Base-by-base conservation (phyloP, 257 asterid genomes). In the Solanum commersonii region DNA sequence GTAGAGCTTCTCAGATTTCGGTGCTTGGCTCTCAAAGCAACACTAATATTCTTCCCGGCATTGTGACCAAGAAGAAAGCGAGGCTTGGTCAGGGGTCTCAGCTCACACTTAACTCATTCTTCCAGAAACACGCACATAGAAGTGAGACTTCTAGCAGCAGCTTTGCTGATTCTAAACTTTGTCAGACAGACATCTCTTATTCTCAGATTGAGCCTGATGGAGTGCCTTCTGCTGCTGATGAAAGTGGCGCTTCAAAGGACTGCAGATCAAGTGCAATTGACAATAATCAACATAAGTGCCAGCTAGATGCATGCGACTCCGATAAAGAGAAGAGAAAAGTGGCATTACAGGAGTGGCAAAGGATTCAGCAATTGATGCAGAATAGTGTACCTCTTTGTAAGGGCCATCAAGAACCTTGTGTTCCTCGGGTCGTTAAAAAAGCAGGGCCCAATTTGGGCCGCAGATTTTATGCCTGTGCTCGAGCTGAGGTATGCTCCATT, bases 391-490 rank as follows among this genome's bases (percentile, higher is more conserved):
- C 98, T 65, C 92, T 94, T 88, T 97, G 99, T 93, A 95, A 94
- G 93, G 99, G 99, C 87, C 99, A 97, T 91, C 91, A 93, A 87
- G 98, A 97, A 90, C 96, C 98, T 82, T 97, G 98, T 59, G 98
- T 97, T 90, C 89, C 97, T 88, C 96, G 99, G 74, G 90, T 95
- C 25, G 99, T 97, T 87, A 97, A 96, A 94, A 97, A 97, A 93
- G 86, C 98, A 35, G 99, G 99, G 83, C 96, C 96, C 68, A 97
- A 95, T 89, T 89, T 90, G 63, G 98, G 99, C 44, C 96, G 96
- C 82, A 94, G 93, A 78, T 97, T 97, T 93, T 97, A 93, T 87
- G 98, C 93, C 44, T 97, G 99, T 89, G 96, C 98, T 29, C 99
- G 99, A 65, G 98, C 98, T 86, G 98, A 97, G 99, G 98, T 95